Conservation (phyloP, 2,329 filamentous ascomycete genomes). For the Epichloe sp. region DNA sequence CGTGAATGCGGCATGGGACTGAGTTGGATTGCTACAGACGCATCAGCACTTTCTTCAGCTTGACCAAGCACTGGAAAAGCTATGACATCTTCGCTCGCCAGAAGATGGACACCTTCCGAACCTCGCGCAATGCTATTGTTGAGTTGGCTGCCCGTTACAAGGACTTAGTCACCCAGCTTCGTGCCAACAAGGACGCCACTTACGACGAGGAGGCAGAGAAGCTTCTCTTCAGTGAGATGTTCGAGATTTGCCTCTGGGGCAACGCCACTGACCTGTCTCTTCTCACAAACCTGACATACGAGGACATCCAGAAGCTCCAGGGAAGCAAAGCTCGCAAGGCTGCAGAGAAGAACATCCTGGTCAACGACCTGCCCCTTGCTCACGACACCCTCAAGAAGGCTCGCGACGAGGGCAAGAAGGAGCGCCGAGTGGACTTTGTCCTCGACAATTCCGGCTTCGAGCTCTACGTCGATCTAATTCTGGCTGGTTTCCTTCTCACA, state of each 20-base stretch:
- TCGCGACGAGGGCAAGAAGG: constrained; percentile 46
- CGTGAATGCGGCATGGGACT: neutral
- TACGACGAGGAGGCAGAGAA: constrained; percentile 56
- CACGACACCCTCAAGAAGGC: constrained; percentile 57
- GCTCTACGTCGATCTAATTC: constrained; percentile 84
- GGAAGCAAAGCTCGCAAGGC: constrained; percentile 75
- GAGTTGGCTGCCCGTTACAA: constrained; percentile 72
- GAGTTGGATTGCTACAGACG: constrained; percentile 36
- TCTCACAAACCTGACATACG: constrained; percentile 78
- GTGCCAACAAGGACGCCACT: constrained; percentile 35
- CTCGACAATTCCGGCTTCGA: constrained; percentile 97
- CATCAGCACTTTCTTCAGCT: constrained; percentile 63
- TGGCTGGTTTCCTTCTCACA: constrained; percentile 80
- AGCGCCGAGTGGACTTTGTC: constrained; percentile 80
- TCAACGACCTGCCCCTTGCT: constrained; percentile 67
- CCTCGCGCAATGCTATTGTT: constrained; percentile 73
- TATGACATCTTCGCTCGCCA: constrained; percentile 86
- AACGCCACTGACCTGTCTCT: constrained; percentile 93
- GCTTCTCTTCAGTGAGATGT: constrained; percentile 81
- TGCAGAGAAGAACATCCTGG: constrained; percentile 81
- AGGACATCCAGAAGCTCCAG: constrained; percentile 94
- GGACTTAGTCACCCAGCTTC: constrained; percentile 56
- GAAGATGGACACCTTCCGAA: constrained; percentile 85
- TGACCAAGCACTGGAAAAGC: constrained; percentile 69
- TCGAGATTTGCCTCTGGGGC: constrained; percentile 92